A percentile compares a stretch with the other conserved stretches of the same genome.
These are phyloP conservation scores for Mycosphaerella sp. DNA, from an alignment of 2,329 filamentous ascomycete genomes.

Conservation along the genomic window DNA sequence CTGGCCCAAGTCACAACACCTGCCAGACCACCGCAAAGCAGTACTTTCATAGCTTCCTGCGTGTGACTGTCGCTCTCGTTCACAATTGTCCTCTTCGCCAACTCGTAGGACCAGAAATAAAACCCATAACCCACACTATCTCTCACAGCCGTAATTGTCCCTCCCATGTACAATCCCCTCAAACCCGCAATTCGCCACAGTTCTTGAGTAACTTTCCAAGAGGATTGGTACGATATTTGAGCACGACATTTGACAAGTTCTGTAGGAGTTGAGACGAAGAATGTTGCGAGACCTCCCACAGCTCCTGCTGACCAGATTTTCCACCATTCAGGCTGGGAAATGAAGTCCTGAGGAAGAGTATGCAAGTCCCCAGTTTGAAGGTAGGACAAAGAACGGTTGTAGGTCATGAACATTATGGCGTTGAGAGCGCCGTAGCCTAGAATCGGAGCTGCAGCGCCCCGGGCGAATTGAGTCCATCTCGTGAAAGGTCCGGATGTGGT, in stretches of 20 bases:
- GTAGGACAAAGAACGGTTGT: conserved; percentile 71
- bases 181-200: conserved; percentile 43
- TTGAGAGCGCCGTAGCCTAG: conserved; percentile 88
- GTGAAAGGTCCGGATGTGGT: conserved; percentile 7
- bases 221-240: conserved; percentile 53
- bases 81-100: conserved; percentile 51
- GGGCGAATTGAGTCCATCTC: conserved; percentile 27
- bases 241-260: conserved; percentile 87
- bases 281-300: conserved; percentile 75
- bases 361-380: conserved; percentile 41
- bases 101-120: conserved; percentile 91
- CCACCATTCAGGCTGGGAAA: conserved; percentile 21
- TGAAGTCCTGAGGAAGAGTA: conserved; percentile 6
- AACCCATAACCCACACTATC: conserved; percentile 95
- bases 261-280: conserved; percentile 78
- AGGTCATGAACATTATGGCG: conserved; percentile 66
- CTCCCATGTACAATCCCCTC: conserved; percentile 73
- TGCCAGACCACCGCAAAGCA: conserved; percentile 81
- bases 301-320: conserved; percentile 67
- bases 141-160: conserved; percentile 70
- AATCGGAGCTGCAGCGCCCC: conserved; percentile 76
- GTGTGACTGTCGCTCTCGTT: conserved; percentile 47
- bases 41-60: conserved; percentile 31
- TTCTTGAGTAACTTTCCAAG: conserved; percentile 28
- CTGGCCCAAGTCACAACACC: conserved; percentile 85